Conservation (phyloP, 805 yeast genomes). For the Dipodascus geniculatus region DNA sequence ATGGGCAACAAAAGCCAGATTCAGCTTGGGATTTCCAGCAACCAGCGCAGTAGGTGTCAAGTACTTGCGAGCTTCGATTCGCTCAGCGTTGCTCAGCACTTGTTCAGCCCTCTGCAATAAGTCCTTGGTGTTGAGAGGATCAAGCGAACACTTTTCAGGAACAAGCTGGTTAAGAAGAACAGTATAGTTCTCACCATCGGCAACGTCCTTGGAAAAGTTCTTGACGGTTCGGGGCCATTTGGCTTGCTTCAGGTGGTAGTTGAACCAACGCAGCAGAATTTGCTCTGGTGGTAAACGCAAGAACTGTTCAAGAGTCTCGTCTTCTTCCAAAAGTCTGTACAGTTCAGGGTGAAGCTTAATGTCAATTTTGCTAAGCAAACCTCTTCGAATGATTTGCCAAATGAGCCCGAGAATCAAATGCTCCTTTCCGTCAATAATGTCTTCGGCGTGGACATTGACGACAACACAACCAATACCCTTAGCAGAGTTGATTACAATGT, state of each 20-base stretch:
- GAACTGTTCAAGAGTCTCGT: slow-evolving; percentile 94
- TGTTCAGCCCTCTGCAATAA: slow-evolving; percentile 76
- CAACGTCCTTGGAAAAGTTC: slow-evolving; percentile 78
- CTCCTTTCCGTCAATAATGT: slow-evolving; percentile 92
- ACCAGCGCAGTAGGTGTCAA: slow-evolving; percentile 88
- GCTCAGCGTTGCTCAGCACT: slow-evolving; percentile 77
- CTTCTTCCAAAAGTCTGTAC: slow-evolving; percentile 87
- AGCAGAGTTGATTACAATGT: slow-evolving; percentile 95
- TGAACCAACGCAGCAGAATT: slow-evolving; percentile 93
- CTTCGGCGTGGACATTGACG: slow-evolving; percentile 95
- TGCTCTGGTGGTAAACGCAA: slow-evolving; percentile 96
- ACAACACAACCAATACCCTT: slow-evolving; percentile 98
- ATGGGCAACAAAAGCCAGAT: slow-evolving; percentile 95
- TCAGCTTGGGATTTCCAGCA: slow-evolving; percentile 92
- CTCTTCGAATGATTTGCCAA: slow-evolving; percentile 98
- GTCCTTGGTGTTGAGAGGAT: slow-evolving; percentile 72
- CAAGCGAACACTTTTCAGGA: slow-evolving; percentile 68
- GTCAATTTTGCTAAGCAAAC: slow-evolving; percentile 87
- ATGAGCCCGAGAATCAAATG: slow-evolving; percentile 89
- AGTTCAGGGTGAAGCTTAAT: slow-evolving; percentile 93
- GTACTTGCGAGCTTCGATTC: slow-evolving; percentile 84
- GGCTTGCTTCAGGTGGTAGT: slow-evolving; percentile 89
- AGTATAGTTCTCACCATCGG: slow-evolving; percentile 94
- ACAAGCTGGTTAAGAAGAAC: slow-evolving; percentile 78
- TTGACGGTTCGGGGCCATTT: slow-evolving; percentile 75